Base-by-base conservation (phyloP, 352 stramenopile genomes). In the Globisporangium solare region DNA sequence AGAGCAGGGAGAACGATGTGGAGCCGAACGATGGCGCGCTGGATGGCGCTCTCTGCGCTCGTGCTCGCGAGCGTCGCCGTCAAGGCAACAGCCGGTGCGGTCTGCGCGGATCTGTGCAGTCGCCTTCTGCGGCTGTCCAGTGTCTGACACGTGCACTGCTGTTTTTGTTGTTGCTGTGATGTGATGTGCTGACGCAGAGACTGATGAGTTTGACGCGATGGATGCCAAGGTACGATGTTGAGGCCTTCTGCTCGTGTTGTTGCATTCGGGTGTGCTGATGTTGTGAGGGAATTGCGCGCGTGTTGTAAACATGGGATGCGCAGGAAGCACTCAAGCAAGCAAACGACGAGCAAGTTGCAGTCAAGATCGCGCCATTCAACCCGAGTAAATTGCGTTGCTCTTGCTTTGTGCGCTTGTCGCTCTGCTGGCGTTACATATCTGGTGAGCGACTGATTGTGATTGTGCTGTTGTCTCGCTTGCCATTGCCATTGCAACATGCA, bases 171-270 rank as follows among this genome's bases (percentile, higher is more conserved):
- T 27, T 27, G 24, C 2, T 27, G 24, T 27, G 24, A 27, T 27
- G 24, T 27, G 24, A 27, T 3, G 15, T 51, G 42, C 32, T 58
- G 43, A 41, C 15, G 22, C 42, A 64, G 58, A 64, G 1, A 32
- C 43, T 32, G 74, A 84, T 56, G 74, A 84, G 52, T 84, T 84
- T 37, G 74, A 84, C 48, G 56, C 64, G 17, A 56, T 60, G 10
- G 69, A 80, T 53, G 56, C 70, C 11, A 46, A 54, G 39, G 46
- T 61, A 47, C 21, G 48, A 27, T 27, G 24, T 27, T 27, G 24
- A 27, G 24, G 24, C 24, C 24, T 27, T n/a, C n/a, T 27, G 24
- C 24, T 27, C 24, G 5, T 27, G 24, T 5, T 27, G 24, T 5
- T 27, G 24, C 24, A 5, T 5, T 2, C 24, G 24, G n/a, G 24